Evolutionary conservation across 768 basidiomycete species (phyloP), one percentile per base, ranked within the genome.

Genomic region (Tephrocybe rancida): DNA sequence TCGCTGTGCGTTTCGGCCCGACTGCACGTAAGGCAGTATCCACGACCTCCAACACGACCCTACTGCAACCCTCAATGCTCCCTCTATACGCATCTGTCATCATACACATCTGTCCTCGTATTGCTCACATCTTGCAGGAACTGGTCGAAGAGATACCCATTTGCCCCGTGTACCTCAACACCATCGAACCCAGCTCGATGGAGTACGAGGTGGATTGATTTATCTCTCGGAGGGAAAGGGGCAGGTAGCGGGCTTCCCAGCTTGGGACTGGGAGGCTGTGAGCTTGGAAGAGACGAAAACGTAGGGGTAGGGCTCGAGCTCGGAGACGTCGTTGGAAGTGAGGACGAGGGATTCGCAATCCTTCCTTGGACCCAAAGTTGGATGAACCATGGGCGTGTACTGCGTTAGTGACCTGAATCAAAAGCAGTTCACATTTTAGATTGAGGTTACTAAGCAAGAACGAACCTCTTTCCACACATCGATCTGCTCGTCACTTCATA

Each of bases 1-100:
- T 70, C 0, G 69, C 83, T 1, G 79, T 73, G 14, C 73, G 74
- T 22, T 81, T 75, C 24, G 71, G 64, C 1, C 88, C 88, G 37
- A 89, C 67, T 1, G 78, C 77, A 0, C 73, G 64, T 5, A 67
- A 69, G 2, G 87, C 67, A 1, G 80, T 81, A 29, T 80, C 73
- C 7, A 83, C 62, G 30, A 86, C 70, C 56, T 85, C 82, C 7
- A 85, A 67, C 0, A 66, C 60, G 64, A 90, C 88, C 24, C 81
- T 73, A 1, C 74, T 69, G 6, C 90, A 72, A 54, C 80, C 81
- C 64, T 86, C 80, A 29, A 88, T 67, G 42, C 76, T 78, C 3
- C 89, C 88, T 0, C 88, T 88, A 65, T 86, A 91, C 43, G 75
- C 69, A 63, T 89, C 87, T n/a, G n/a, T n/a, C n/a, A n/a, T n/a